A percentile compares a stretch with the other conserved stretches of the same genome.
Conservation (phyloP, 2,329 filamentous ascomycete genomes). For the Penicillium expansum region DNA sequence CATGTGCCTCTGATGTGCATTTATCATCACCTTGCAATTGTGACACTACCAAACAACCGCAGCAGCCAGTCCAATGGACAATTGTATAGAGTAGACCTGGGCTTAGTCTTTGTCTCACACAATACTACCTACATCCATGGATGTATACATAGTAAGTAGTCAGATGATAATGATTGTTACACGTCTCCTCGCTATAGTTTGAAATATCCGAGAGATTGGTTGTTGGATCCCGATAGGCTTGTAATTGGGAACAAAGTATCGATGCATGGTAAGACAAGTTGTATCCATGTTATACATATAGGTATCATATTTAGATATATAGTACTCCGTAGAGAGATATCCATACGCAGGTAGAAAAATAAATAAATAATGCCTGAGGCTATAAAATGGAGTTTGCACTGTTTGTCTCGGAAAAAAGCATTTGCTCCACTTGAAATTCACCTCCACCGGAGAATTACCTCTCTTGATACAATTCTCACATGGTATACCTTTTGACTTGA, state of each 20-base stretch:
- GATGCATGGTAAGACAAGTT: neutral
- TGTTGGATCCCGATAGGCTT: neutral
- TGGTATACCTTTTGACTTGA: neutral
- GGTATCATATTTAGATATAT: neutral
- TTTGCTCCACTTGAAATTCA: constrained; percentile 1
- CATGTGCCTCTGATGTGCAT: neutral
- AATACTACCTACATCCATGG: neutral
- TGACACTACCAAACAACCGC: neutral
- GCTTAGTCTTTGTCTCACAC: neutral
- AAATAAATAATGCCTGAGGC: neutral
- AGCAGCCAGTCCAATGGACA: neutral
- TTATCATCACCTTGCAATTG: neutral
- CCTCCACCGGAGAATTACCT: constrained; percentile 4
- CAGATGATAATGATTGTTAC: neutral
- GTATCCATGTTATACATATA: neutral
- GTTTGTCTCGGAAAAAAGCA: neutral
- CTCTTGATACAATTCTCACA: neutral
- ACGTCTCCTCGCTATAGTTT: too few species aligned
- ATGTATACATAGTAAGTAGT: neutral
- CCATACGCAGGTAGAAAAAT: neutral
- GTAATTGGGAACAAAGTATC: neutral
- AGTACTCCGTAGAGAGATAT: neutral
- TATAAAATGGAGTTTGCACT: neutral
- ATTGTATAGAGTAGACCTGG: neutral
- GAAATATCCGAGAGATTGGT: neutral